These are phyloP conservation scores for Aspergillus haitiensis DNA, from an alignment of 495 filamentous ascomycete species.

Conservation along the genomic window DNA sequence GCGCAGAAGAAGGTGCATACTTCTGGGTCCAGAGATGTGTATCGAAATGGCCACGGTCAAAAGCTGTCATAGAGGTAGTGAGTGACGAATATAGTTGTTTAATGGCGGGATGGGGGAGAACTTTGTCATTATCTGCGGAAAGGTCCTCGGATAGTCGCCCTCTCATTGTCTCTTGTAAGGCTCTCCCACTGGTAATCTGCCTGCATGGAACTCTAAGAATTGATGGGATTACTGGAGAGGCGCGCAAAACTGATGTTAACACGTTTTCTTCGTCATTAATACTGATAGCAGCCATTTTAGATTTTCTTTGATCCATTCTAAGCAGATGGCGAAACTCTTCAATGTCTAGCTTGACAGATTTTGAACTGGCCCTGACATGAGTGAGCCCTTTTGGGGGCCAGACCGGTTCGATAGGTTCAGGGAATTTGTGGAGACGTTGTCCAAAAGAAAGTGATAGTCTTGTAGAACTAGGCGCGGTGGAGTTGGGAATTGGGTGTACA, in stretches of 20 bases:
- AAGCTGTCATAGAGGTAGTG: conserved; percentile 64
- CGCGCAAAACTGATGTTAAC: conserved; percentile 13
- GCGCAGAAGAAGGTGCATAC: conserved; percentile 71
- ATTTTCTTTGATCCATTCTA: conserved; percentile 34
- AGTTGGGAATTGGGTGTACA: conserved; percentile 16
- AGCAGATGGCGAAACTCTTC: neutral
- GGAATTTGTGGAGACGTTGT: conserved; percentile 49
- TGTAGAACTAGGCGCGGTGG: conserved; percentile 23
- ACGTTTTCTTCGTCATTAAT: conserved; percentile 40
- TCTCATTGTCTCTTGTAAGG: conserved; percentile 34
- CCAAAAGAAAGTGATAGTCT: conserved; percentile 26
- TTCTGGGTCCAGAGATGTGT: conserved; percentile 76
- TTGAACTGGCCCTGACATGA: conserved; percentile 47
- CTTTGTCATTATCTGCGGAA: neutral
- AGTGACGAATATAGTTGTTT: conserved; percentile 60
- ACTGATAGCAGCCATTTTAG: conserved; percentile 35
- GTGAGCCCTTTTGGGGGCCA: conserved; percentile 69
- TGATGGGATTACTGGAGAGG: neutral
- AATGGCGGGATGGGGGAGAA: conserved; percentile 56
- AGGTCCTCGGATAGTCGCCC: conserved; percentile 34
- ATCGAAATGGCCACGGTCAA: conserved; percentile 78
- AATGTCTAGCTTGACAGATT: neutral
- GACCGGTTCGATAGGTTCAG: conserved; percentile 59
- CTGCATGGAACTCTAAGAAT: conserved; percentile 38
- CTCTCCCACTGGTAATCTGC: conserved; percentile 37